A percentile compares a stretch with the other conserved stretches of the same genome.
Evolutionary conservation across 2,329 filamentous ascomycete species (phyloP).

Genomic region (Podosphaera fusca): DNA sequence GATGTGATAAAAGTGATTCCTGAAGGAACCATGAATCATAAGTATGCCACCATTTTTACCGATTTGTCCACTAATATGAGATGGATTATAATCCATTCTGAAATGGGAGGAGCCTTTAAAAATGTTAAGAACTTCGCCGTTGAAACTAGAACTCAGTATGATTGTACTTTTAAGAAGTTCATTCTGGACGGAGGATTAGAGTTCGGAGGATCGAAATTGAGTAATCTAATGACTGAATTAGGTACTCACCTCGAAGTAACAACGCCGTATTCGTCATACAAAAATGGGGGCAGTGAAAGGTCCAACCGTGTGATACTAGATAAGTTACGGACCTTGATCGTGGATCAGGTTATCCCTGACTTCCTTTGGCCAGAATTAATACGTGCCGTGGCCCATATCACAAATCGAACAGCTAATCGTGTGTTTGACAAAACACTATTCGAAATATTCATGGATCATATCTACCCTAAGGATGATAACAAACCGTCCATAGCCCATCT

Average conservation of each 20-base stretch:
- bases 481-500: not conserved
- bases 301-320: not conserved
- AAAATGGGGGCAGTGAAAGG: not conserved
- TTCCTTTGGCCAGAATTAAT: not conserved
- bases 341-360: not conserved
- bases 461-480: not conserved
- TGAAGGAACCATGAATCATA: too few species aligned
- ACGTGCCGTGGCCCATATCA: too few species aligned
- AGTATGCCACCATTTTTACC: too few species aligned
- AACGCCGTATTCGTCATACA: not conserved
- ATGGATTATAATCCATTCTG: not conserved
- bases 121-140: not conserved
- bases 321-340: not conserved
- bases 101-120: not conserved
- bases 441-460: not conserved
- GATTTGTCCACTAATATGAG: too few species aligned
- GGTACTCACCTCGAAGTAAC: slow-evolving; percentile 1
- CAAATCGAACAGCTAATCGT: not conserved
- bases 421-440: not conserved
- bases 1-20: too few species aligned
- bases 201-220: not conserved
- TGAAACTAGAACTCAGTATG: not conserved
- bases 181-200: not conserved
- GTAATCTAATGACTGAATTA: not conserved
- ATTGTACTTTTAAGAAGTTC: not conserved